Evolutionary conservation across 2,329 filamentous ascomycete genomes (phyloP).

Genomic region (Sporothrix brasiliensis): DNA sequence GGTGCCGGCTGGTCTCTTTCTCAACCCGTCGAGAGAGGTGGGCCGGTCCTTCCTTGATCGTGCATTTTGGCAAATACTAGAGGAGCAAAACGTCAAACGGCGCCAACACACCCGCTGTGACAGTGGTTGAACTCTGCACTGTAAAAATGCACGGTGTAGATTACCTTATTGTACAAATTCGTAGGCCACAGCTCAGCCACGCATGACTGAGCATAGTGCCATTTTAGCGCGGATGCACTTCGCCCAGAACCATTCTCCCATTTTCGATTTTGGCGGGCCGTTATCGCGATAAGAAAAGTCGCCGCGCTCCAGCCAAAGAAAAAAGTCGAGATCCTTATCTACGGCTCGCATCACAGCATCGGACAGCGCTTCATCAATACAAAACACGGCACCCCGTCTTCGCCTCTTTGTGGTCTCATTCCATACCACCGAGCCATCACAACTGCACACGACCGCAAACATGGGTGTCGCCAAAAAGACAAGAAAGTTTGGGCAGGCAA

Average conservation of each 20-base stretch:
- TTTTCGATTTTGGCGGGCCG: background rate
- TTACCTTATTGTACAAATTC: background rate
- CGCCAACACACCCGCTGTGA: conserved; percentile 18
- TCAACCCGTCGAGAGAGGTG: conserved; percentile 1
- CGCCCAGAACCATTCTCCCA: background rate
- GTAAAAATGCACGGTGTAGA: background rate
- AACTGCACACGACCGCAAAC: conserved; percentile 32
- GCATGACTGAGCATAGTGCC: background rate
- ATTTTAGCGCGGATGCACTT: conserved; percentile 8
- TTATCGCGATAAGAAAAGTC: conserved; percentile 31
- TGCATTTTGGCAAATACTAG: conserved; percentile 26
- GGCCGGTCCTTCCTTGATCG: conserved; percentile 11
- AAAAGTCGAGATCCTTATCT: background rate
- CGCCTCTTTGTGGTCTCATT: background rate
- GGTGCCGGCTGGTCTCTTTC: background rate
- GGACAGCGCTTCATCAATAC: conserved; percentile 16
- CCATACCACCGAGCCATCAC: background rate
- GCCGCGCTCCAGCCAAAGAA: conserved; percentile 6
- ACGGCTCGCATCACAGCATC: background rate
- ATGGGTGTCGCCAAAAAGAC: conserved; percentile 93
- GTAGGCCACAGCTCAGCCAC: conserved; percentile 11
- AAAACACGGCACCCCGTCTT: conserved; percentile 8
- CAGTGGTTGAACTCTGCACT: background rate
- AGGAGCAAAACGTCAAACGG: conserved; percentile 18
- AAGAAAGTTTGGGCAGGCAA: conserved; percentile 73